Base-by-base conservation (phyloP, 768 basidiomycete species). In the Boletus rufocinnamomeus region DNA sequence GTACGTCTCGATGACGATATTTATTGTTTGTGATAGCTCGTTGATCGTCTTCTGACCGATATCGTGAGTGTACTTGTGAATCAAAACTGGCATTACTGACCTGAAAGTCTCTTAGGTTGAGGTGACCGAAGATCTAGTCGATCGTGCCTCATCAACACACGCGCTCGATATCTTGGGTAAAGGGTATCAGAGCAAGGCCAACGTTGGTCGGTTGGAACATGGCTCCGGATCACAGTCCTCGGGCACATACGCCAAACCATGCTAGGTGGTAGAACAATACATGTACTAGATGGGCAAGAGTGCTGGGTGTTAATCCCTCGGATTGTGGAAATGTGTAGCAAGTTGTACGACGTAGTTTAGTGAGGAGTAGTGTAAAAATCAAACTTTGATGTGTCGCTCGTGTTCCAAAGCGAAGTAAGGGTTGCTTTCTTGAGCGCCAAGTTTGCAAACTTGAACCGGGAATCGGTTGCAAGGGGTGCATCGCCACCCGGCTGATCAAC, bases 221-320 rank as follows among this genome's bases (percentile, higher is more conserved):
- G 82, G 79, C 1, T 79, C 81, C 2, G 82, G 78, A 9, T 78
- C 76, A 34, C 62, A 72, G 56, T 66, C 77, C 40, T 83, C 79
- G 48, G 87, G 88, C 14, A 89, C 89, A 4, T 91, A 82, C 67
- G 80, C 88, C 49, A 88, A 84, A 66, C 74, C 82, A 19, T 91
- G 89, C 70, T 91, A 75, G 34, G 40, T 35, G 58, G 30, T 50
- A n/a, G 35, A 59, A 43, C 23, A 52, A 17, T 21, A 23, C 23
- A 14, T 38, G 35, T 41, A 23, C 8, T 13, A 23, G 6, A 43
- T 35, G 30, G 11, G 27, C 5, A 51, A 37, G 40, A 21, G 25
- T 45, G 21, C n/a, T 9, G 34, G 38, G 37, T 1, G 7, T 27
- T n/a, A 21, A 43, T 14, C 3, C 8, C 10, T 35, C 2, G 13